Percentiles rank a stretch among this genome's conserved stretches.
Evolutionary conservation across 2,329 filamentous ascomycete species (phyloP).

Genomic region (Xylariales sp.): DNA sequence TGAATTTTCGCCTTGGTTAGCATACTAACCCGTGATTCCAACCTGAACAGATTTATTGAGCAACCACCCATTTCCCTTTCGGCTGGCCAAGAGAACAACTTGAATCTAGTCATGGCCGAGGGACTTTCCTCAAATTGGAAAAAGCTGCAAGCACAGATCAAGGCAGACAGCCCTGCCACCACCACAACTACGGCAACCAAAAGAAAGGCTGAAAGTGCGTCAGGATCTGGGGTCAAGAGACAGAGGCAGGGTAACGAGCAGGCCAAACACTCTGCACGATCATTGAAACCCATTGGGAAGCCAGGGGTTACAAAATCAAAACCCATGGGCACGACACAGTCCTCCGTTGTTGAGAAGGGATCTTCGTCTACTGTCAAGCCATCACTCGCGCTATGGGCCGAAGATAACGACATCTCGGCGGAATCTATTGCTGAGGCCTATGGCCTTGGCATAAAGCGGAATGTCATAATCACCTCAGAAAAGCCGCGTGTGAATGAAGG

Average conservation of each 20-base stretch:
- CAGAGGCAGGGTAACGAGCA: conserved; percentile 9
- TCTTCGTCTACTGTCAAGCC: conserved; percentile 40
- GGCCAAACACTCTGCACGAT: background rate
- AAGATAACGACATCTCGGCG: conserved; percentile 56
- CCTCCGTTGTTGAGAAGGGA: conserved; percentile 37
- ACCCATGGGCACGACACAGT: conserved; percentile 55
- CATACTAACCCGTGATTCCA: too few species aligned
- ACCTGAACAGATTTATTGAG: too few species aligned
- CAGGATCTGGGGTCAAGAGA: conserved; percentile 16
- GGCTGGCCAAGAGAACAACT: too few species aligned
- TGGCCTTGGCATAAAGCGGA: conserved; percentile 45
- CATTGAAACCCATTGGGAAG: conserved; percentile 11
- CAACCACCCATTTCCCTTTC: too few species aligned
- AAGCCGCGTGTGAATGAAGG: conserved; percentile 60
- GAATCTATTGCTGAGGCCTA: conserved; percentile 60
- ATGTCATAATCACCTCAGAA: conserved; percentile 29
- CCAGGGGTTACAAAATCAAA: conserved; percentile 21
- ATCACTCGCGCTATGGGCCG: conserved; percentile 55
- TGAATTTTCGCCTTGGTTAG: too few species aligned
- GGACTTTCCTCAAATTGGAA: conserved; percentile 72
- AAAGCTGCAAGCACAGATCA: conserved; percentile 62
- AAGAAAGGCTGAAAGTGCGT: conserved; percentile 31
- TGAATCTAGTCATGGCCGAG: conserved; percentile 36
- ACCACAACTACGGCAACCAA: conserved; percentile 28
- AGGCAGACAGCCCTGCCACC: conserved; percentile 36